Evolutionary conservation across 345 rosid genomes (phyloP), one percentile per base, ranked within the genome.

Genomic region (Brassica cretica): DNA sequence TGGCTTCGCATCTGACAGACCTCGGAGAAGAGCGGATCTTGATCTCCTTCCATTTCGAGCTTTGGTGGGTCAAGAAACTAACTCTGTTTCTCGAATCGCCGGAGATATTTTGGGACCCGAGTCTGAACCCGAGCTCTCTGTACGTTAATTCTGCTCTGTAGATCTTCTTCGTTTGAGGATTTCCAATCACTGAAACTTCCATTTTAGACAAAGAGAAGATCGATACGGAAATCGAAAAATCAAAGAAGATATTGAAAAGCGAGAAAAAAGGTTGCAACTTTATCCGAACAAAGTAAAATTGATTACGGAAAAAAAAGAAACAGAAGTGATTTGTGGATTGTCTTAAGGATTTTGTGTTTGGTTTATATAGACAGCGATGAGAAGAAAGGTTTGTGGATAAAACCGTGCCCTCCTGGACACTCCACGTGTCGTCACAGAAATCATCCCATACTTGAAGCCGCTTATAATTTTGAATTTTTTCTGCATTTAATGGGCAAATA

Each of bases 181-280:
- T 84, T 4, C 86, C 84, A 8, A 88, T 86, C 66, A 87, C 86
- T 9, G 95, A 88, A 7, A 89, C 83, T 85, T 92, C 93, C 95
- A 90, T 92, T 59, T 19, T 44, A 9, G 1, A 16, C 25, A 5
- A 8, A 7, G 8, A 3, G 68, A 39, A 62, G 29, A 2, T 11
- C 32, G 69, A 24, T 5, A 15, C 30, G 64, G 19, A 30, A 30
- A 73, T 1, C 21, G 65, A 77, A 0, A 66, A 14, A 30, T 58
- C 35, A 14, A 55, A 27, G 8, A 67, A 32, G 19, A 58, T 5
- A 35, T 1, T 4, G 9, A 7, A 29, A 16, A 76, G 60, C 35
- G 3, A 25, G 32, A 21, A 21, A 12, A 4, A 39, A 30, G n/a
- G 29, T 59, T 41, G 11, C 35, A 21, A 4, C 21, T 44, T 62